Conservation (phyloP, 345 rosid species). For the Geranium rotundifolium region DNA sequence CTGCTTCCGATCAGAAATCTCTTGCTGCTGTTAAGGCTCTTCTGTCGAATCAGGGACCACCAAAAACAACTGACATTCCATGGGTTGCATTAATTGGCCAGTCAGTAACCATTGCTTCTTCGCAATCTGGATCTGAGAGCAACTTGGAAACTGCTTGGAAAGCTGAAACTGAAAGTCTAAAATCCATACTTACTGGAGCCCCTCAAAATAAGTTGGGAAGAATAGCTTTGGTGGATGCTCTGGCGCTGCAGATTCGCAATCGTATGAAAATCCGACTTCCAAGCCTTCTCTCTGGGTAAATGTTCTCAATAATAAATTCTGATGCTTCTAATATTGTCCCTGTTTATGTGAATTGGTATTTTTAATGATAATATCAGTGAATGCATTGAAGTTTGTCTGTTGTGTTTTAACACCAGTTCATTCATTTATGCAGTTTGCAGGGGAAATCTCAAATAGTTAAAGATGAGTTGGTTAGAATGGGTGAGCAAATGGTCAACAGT, state of each 20-base stretch:
- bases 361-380: neutral
- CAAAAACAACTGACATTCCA: constrained; percentile 55
- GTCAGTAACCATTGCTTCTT: constrained; percentile 66
- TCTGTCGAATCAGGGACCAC: constrained; percentile 59
- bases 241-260: constrained; percentile 63
- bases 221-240: constrained; percentile 62
- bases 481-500: constrained; percentile 79
- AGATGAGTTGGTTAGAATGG: constrained; percentile 77
- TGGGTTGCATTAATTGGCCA: constrained; percentile 84
- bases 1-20: constrained; percentile 53
- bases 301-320: neutral
- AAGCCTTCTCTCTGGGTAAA: constrained; percentile 60
- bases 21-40: constrained; percentile 68
- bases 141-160: constrained; percentile 74
- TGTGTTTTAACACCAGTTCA: neutral
- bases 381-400: neutral
- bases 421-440: constrained; percentile 52
- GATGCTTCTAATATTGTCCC: neutral
- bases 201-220: constrained; percentile 72
- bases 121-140: constrained; percentile 62
- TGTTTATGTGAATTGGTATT: neutral
- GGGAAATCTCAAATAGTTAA: constrained; percentile 91
- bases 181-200: constrained; percentile 59
- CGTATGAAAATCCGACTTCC: constrained; percentile 74
- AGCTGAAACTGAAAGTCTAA: constrained; percentile 69